phyloP scores from a whole-genome alignment of 768 basidiomycete species.

The Leucogyrophana mollusca region DNA sequence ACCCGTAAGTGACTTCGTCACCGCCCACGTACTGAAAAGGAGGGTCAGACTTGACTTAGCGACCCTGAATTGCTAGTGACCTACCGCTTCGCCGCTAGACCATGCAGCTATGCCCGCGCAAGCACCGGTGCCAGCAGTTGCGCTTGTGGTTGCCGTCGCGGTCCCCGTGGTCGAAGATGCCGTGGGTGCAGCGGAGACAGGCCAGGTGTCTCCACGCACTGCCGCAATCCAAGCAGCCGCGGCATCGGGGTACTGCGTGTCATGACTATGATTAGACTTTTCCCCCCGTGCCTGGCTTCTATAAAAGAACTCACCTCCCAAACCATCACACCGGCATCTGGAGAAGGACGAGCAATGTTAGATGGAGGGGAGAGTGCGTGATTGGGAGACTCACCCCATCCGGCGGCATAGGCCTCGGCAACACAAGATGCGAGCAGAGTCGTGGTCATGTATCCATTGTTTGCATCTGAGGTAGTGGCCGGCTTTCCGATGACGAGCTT shows the following conservation, averaged over 20 bases:
- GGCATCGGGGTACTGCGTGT: slow-evolving; percentile 42
- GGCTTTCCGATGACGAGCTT: slow-evolving; percentile 63
- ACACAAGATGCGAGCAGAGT: slow-evolving; percentile 59
- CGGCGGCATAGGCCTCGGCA: slow-evolving; percentile 53
- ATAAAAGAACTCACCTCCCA: slow-evolving; percentile 33
- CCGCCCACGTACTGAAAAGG: slow-evolving; percentile 42
- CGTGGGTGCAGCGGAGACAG: slow-evolving; percentile 17
- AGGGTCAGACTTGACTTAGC: neutral
- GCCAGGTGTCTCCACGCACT: slow-evolving; percentile 35
- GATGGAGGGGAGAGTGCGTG: neutral
- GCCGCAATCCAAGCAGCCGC: slow-evolving; percentile 36
- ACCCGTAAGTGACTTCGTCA: slow-evolving; percentile 39
- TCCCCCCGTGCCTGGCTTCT: neutral
- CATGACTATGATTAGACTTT: neutral
- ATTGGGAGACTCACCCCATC: slow-evolving; percentile 58
- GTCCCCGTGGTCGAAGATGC: slow-evolving; percentile 12
- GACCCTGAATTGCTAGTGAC: slow-evolving; percentile 8
- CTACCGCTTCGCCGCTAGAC: slow-evolving; percentile 33
- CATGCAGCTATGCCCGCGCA: slow-evolving; percentile 45
- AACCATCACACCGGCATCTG: slow-evolving; percentile 38
- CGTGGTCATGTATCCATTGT: slow-evolving; percentile 57
- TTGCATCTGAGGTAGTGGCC: slow-evolving; percentile 38
- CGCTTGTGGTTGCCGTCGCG: slow-evolving; percentile 21
- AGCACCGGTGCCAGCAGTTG: slow-evolving; percentile 23
- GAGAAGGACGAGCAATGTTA: neutral